Base-by-base conservation (phyloP, 805 yeast genomes). In the Peterozyma xylosa region DNA sequence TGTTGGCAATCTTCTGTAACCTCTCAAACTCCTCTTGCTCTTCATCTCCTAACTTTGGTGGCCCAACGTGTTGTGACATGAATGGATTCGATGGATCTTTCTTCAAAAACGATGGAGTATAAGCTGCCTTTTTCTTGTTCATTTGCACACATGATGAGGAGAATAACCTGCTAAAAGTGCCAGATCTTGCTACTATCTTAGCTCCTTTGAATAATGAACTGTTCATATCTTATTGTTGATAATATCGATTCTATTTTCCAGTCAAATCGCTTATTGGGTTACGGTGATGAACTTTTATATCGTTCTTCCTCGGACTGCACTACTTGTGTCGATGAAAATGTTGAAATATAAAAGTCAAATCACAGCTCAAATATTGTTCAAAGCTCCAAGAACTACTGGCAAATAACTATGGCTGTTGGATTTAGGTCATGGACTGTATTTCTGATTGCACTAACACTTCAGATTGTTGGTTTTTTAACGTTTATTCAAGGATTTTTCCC, bases 21-120 rank as follows among this genome's bases (percentile, higher is more conserved):
- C 75, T 72, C 58, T 93, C 99, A 62, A 93, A 91, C 64, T 93
- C 99, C 53, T 82, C 89, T 61, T 87, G 96, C 42, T 86, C 86
- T 50, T 84, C 82, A 45, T 79, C 76, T 15, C 87, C 82, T n/a
- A 87, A 69, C 47, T 77, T 74, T 18, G 91, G 91, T 3, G 96
- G 96, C 1, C 72, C 70, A 2, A 39, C 32, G 18, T 16, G 29
- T 32, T 39, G 43, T n/a, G 42, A 21, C 33, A 41, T 21, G 34
- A 45, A 45, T 11, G 38, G 38, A 29, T 40, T 44, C 13, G 37
- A 14, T 6, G 30, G 27, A 32, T 33, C 10, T 9, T 30, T 33
- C 34, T 16, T 16, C 33, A 34, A 14, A 33, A 43, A 39, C 9
- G 45, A 38, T 21, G 45, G 36, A 27, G 27, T 27, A 34, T 38